These are phyloP conservation scores for Sugiyamaella americana DNA, from an alignment of 805 yeast genomes.

Conservation along the genomic window DNA sequence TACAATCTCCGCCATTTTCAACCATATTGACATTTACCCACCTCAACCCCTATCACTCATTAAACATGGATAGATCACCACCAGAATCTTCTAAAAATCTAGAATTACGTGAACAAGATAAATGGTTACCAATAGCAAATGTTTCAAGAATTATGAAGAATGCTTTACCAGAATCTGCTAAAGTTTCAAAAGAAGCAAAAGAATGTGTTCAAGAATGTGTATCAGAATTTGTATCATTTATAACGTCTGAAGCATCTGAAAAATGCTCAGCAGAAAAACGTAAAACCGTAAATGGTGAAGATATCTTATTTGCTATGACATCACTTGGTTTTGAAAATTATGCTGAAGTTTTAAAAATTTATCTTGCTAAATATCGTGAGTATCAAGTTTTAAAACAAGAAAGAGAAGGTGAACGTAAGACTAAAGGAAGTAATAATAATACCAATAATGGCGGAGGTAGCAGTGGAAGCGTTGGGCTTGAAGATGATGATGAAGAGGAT, in stretches of 20 bases:
- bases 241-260: conserved; percentile 61
- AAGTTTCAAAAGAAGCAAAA: conserved; percentile 72
- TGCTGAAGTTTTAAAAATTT: conserved; percentile 61
- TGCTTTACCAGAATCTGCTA: conserved; percentile 67
- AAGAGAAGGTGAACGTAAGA: conserved; percentile 3
- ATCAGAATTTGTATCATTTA: conserved; percentile 59
- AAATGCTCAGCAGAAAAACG: conserved; percentile 59
- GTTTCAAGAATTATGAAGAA: conserved; percentile 70
- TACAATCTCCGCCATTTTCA: too few relatives aligned
- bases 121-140: conserved; percentile 58
- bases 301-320: conserved; percentile 55
- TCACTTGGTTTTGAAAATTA: conserved; percentile 65
- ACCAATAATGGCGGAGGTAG: conserved; percentile 2
- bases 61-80: conserved; percentile 5
- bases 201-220: conserved; percentile 73
- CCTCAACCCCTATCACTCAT: background rate
- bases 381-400: conserved; percentile 21
- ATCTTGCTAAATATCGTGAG: conserved; percentile 61
- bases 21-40: background rate
- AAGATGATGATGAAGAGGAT: conserved; percentile 12
- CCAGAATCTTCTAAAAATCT: conserved; percentile 16
- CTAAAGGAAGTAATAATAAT: background rate
- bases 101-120: conserved; percentile 54
- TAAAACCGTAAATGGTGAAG: conserved; percentile 67
- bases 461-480: conserved; percentile 5